Percentiles rank a stretch among this genome's conserved stretches.
phyloP scores from a whole-genome alignment of 1,284 basidiomycete species.

The Inonotus obliquus region DNA sequence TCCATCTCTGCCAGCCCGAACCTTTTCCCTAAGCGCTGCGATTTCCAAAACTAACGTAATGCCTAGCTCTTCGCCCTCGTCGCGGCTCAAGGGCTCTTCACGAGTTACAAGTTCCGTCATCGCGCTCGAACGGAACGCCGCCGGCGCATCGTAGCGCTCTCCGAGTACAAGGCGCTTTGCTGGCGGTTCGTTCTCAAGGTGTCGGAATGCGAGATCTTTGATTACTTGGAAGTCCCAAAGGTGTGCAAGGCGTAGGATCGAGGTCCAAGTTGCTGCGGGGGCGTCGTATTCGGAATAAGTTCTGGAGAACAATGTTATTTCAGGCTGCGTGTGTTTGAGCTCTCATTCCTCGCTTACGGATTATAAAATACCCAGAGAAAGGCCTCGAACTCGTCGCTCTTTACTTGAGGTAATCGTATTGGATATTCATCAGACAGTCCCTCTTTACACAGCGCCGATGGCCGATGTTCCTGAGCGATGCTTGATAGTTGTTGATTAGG shows the following conservation, averaged over 20 bases:
- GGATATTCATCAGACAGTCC: conserved; percentile 46
- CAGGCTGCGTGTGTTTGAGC: not conserved
- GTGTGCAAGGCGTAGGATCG: conserved; percentile 21
- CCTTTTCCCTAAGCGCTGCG: conserved; percentile 52
- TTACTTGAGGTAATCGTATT: conserved; percentile 46
- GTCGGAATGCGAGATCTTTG: conserved; percentile 17
- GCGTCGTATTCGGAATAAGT: conserved; percentile 13
- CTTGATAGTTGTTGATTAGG: conserved; percentile 26
- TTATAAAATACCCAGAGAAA: conserved; percentile 67
- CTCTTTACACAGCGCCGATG: conserved; percentile 32
- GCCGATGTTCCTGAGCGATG: not conserved
- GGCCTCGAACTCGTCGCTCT: conserved; percentile 45
- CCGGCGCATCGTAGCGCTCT: conserved; percentile 48
- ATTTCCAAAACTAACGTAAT: conserved; percentile 56
- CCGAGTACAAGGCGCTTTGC: conserved; percentile 58
- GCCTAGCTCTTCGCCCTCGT: conserved; percentile 52
- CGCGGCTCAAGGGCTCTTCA: conserved; percentile 46
- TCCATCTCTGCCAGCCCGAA: conserved; percentile 29
- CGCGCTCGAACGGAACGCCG: conserved; percentile 36
- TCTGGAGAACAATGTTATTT: not conserved
- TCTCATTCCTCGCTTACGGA: not conserved
- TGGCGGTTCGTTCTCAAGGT: conserved; percentile 39
- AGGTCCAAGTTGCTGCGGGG: conserved; percentile 16
- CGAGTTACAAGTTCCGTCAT: conserved; percentile 44
- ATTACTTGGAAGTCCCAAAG: conserved; percentile 21